phyloP scores from a whole-genome alignment of 495 filamentous ascomycete genomes.

The Oleoguttula mirabilis region DNA sequence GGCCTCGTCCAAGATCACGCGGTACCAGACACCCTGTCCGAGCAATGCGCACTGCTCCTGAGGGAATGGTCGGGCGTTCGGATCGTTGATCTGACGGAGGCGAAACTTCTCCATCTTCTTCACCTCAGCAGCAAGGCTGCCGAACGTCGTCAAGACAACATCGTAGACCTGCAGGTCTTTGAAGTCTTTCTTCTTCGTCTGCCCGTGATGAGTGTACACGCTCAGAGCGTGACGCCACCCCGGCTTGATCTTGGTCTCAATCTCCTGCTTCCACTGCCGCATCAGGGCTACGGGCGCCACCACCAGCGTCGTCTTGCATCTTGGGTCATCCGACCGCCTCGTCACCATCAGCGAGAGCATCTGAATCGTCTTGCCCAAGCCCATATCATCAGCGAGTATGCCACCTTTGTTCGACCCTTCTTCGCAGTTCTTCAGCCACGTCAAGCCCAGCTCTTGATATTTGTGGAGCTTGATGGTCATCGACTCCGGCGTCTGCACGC shows the following conservation, averaged over 20 bases:
- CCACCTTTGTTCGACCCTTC: conserved; percentile 66
- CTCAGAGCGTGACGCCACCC: conserved; percentile 48
- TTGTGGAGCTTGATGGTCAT: conserved; percentile 61
- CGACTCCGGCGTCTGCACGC: conserved; percentile 48
- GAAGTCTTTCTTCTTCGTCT: conserved; percentile 44
- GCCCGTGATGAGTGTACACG: conserved; percentile 55
- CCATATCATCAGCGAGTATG: conserved; percentile 89
- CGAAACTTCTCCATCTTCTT: conserved; percentile 42
- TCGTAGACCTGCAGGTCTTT: conserved; percentile 56
- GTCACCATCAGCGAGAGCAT: conserved; percentile 72
- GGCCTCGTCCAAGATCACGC: conserved; percentile 81
- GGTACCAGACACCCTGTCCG: conserved; percentile 55
- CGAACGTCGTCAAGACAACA: conserved; percentile 83
- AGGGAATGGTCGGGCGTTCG: conserved; percentile 23
- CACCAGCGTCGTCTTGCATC: conserved; percentile 71
- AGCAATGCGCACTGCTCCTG: conserved; percentile 45
- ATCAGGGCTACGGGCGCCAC: conserved; percentile 77
- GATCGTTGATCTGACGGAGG: conserved; percentile 26
- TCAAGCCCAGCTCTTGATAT: conserved; percentile 72
- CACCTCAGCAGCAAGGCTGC: conserved; percentile 59
- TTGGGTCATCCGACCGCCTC: conserved; percentile 49
- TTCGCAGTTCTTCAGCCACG: conserved; percentile 77
- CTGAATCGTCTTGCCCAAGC: conserved; percentile 89
- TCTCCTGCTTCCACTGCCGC: conserved; percentile 83
- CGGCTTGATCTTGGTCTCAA: conserved; percentile 54